These are phyloP conservation scores for Pinguiococcus pyrenoidosus DNA, from an alignment of 108 stramenopile species.

Conservation along the genomic window DNA sequence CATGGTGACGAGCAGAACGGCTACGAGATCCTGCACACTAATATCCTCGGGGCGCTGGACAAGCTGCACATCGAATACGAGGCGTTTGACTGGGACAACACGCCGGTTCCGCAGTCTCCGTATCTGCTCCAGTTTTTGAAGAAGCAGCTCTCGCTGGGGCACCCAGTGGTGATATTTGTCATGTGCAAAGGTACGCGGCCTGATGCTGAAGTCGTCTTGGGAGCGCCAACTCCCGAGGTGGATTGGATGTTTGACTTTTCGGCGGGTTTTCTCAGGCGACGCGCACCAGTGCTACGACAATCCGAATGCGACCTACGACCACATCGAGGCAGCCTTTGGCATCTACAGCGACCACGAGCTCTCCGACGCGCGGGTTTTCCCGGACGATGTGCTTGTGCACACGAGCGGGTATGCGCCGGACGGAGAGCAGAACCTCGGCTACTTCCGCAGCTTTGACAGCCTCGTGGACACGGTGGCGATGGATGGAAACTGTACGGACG, in stretches of 20 bases:
- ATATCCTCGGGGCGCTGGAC: neutral
- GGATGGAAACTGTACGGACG: slow-evolving; percentile 4
- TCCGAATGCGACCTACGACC: neutral
- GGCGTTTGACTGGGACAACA: neutral
- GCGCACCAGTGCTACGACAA: neutral
- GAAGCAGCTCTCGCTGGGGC: neutral
- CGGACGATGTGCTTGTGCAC: slow-evolving; percentile 2
- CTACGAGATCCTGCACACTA: neutral
- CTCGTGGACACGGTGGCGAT: slow-evolving; percentile 1
- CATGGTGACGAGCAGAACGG: slow-evolving; percentile 1
- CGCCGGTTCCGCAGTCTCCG: neutral
- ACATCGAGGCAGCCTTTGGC: slow-evolving; percentile 5
- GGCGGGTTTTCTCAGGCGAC: too few species aligned
- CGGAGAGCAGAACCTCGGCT: slow-evolving; percentile 1
- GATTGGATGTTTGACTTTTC: too few species aligned
- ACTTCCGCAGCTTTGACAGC: neutral
- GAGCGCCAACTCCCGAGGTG: too few species aligned
- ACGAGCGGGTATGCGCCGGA: slow-evolving; percentile 1
- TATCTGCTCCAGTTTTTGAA: neutral
- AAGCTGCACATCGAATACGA: neutral
- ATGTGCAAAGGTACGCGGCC: too few species aligned
- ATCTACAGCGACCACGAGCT: slow-evolving; percentile 3
- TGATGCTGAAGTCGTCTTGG: too few species aligned
- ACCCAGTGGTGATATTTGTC: slow-evolving; percentile 1
- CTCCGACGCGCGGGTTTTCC: neutral